Evolutionary conservation across 83 land plant species (phyloP), one percentile per base, ranked within the genome.

Genomic region (Picea mariana): DNA sequence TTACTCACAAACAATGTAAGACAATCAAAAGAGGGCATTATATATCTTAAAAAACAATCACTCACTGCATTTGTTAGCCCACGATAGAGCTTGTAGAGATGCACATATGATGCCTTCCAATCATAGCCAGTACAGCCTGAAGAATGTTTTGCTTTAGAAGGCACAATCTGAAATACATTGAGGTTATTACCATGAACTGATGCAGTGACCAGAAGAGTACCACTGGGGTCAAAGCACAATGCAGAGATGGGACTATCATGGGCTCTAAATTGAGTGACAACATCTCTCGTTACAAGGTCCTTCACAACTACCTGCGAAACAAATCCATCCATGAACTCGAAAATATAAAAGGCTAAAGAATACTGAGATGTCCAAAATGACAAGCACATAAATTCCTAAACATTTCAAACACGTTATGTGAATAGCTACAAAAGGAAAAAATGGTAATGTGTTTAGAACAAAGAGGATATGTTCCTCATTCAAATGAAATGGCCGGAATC

Each of bases 201-300:
- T 20, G 99, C 99, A 21, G 98, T 97, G 34, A 97, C 99, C 78
- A 97, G 81, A 21, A 97, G 91, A 26, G 94, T 94, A 12, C 99
- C 99, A 83, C 99, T 95, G 40, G 95, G 97, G 85, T 97, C 97
- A 83, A 97, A 97, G 81, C 97, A 88, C 65, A 97, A 88, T n/a
- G 97, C 98, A 34, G 97, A 93, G 75, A 97, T 88, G 55, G 95
- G 97, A 85, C 98, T 93, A 65, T 83, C 82, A 79, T 97, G 99
- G 13, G 99, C 99, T 75, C 93, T 86, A 67, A 97, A 95, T 85
- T 97, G 99, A 11, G 98, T 84, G 60, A 97, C 81, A 47, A 97
- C 90, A 34, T 82, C 81, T 78, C 91, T 97, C 61, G 85, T 87
- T 64, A 94, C 93, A 84, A 90, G 84, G 80, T 97, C 99, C 71